Evolutionary conservation across 2,329 filamentous ascomycete species (phyloP).

Genomic region (Elsinoe necatrix): DNA sequence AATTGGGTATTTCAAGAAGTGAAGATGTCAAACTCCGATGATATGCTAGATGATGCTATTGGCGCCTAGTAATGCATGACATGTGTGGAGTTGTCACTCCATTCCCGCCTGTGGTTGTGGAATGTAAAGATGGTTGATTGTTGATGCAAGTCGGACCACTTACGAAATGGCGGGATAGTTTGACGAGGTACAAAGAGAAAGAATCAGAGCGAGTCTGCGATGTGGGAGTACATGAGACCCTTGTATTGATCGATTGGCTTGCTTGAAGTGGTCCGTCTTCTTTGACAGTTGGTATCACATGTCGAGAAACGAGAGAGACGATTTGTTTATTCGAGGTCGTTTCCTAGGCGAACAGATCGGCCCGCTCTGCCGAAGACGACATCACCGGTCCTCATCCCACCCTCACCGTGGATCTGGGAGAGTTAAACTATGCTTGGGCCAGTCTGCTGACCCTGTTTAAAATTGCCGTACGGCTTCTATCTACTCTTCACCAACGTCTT

Average conservation of each 20-base stretch:
- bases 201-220: neutral
- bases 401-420: neutral
- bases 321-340: slow-evolving; percentile 9
- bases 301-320: neutral
- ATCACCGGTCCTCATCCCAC: neutral
- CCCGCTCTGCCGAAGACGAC: neutral
- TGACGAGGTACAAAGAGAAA: neutral
- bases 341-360: slow-evolving; percentile 10
- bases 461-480: slow-evolving; percentile 12
- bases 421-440: neutral
- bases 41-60: slow-evolving; percentile 7
- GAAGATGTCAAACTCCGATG: neutral
- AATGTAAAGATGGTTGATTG: slow-evolving; percentile 5
- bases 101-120: neutral
- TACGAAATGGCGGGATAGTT: neutral
- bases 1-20: neutral
- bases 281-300: slow-evolving; percentile 7
- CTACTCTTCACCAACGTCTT: slow-evolving; percentile 1
- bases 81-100: neutral
- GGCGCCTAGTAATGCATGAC: slow-evolving; percentile 12
- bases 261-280: neutral
- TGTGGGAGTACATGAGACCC: neutral
- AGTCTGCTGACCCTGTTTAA: slow-evolving; percentile 8
- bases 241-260: slow-evolving; percentile 12
- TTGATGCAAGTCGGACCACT: neutral